Evolutionary conservation across 371 early-diverging fungal species (phyloP), one percentile per base, ranked within the genome.

Genomic region (Circinella minor): DNA sequence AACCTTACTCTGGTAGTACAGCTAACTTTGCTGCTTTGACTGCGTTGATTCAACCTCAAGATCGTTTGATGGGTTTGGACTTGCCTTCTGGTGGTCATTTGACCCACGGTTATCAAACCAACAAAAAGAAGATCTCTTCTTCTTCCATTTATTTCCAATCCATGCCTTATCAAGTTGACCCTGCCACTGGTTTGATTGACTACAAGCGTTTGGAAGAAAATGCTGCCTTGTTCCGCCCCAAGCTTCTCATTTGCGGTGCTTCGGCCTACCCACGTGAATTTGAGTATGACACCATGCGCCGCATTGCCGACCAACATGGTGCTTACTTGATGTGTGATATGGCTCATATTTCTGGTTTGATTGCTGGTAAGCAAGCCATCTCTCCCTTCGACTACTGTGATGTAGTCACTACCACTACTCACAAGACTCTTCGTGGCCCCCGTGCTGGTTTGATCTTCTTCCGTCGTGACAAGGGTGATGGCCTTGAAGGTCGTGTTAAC

Each of bases 371-470:
- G 67, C 94, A 95, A 77, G 89, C 94, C 63, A 88, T 89, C 57
- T 90, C 90, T 74, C 99, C 99, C 66, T 99, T 99, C 85, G 94
- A 96, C 77, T 90, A 90, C 86, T 96, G 98, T 80, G 99, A 99
- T 82, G 91, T 99, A 65, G 99, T 99, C 70, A 99, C 99, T 63
- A 99, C 99, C 48, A 99, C 99, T 60, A 99, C 99, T n/a, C 99
- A 99, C 91, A 99, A 99, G 89, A 95, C 98, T 36, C 90, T 99
- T 54, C 91, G 99, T 74, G 99, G 99, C 37, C 99, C 99, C 60
- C 93, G 99, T 74, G 99, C 97, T 68, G 99, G 96, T 71, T 88
- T 99, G 81, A 99, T 99, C 85, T 99, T 99, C 88, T 98, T 91
- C 93, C 96, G 99, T 79, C 91, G 90, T 69, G 89, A 91, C 71